Base-by-base conservation (phyloP, 129 eudicot genomes). In the Arctium minus region DNA sequence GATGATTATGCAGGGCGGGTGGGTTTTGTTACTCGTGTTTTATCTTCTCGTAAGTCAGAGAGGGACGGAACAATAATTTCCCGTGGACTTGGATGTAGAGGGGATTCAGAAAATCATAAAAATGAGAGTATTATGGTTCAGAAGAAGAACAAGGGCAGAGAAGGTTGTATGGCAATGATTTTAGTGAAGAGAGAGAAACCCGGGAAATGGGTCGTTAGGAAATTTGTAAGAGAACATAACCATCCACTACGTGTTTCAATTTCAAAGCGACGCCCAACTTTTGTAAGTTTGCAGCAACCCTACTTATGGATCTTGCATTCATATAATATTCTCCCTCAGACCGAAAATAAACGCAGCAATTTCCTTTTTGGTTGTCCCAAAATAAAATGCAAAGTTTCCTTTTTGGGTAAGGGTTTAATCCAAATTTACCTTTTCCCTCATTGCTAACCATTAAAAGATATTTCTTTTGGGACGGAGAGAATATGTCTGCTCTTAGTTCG, bases 21-120 rank as follows among this genome's bases (percentile, higher is more conserved):
- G 15, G 96, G 96, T 62, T 91, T 91, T 68, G 27, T 80, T 40
- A 87, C 96, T 5, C 96, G 96, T 60, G 91, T 91, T 83, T 64
- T 91, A 83, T 91, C 96, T 30, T 91, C 96, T 30, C 91, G 92
- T 33, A 91, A 84, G 85, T 91, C 96, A 29, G 96, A 91, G 86
- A 85, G 92, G 67, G 96, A 91, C 46, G 96, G 96, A 48, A 81
- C 90, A 10, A 84, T 91, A 76, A 87, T 91, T 86, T 91, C 96
- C 22, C 91, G 92, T 70, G 96, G 96, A 39, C 87, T 91, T 72
- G 96, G 96, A 72, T 91, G 96, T 84, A 79, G 91, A 80, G 89
- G 87, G 46, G 86, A 76, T 76, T 38, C 74, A 65, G 85, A 72
- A 64, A 82, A 76, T 70, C 89, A 87, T 17, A 91, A 80, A 42